These are phyloP conservation scores for Fraxinus sp. DNA, from an alignment of 305 asterid species.

Conservation along the genomic window DNA sequence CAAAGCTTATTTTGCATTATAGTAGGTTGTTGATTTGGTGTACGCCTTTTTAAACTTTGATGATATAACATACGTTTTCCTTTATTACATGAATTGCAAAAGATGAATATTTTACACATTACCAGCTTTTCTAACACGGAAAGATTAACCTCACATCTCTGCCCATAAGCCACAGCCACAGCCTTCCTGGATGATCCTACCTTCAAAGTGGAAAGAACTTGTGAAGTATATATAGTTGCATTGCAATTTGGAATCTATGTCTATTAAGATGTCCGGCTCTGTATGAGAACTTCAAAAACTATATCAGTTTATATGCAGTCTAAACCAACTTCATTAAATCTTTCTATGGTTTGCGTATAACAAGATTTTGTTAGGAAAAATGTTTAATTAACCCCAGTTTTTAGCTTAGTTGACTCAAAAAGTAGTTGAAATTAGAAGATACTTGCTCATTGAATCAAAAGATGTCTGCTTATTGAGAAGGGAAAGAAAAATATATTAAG, in stretches of 20 bases:
- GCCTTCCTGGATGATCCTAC: slow-evolving; percentile 87
- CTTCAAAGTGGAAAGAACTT: slow-evolving; percentile 41
- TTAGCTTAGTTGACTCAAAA: not conserved
- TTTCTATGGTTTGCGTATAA: not conserved
- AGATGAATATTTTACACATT: slow-evolving; percentile 19
- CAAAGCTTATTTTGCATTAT: not conserved
- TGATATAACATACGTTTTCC: not conserved
- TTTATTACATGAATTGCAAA: not conserved
- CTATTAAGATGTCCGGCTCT: not conserved
- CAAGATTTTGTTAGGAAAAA: not conserved
- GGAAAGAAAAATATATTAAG: not conserved
- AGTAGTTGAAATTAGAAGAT: not conserved
- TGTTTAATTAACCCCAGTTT: not conserved
- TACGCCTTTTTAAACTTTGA: not conserved
- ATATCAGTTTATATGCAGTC: not conserved
- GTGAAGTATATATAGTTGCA: slow-evolving; percentile 27
- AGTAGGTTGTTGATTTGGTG: not conserved
- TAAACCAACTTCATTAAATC: not conserved
- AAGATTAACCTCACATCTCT: slow-evolving; percentile 77
- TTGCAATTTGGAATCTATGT: not conserved
- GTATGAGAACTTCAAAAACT: not conserved
- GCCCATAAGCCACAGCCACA: slow-evolving; percentile 81
- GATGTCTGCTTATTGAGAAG: not conserved
- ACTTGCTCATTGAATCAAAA: not conserved
- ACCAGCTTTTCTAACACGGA: slow-evolving; percentile 79